phyloP scores from a whole-genome alignment of 202 grass and related monocot genomes.

The Carex sylvatica region DNA sequence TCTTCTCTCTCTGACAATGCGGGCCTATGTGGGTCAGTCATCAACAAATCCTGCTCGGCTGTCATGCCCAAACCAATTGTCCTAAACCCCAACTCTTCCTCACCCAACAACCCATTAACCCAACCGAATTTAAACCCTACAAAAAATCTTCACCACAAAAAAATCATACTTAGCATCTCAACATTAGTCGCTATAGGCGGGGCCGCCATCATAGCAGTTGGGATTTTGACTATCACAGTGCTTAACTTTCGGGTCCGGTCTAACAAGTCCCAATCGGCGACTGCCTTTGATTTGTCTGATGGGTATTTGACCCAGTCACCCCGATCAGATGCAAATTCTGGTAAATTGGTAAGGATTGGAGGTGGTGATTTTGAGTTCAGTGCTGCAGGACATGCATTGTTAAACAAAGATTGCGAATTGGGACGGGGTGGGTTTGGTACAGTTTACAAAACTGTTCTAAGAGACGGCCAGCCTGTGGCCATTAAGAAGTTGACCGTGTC shows the following conservation, averaged over 20 bases:
- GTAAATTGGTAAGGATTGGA: conserved; percentile 91
- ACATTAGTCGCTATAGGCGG: conserved; percentile 83
- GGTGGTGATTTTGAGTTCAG: conserved; percentile 73
- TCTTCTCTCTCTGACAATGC: conserved; percentile 56
- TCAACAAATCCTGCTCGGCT: conserved; percentile 53
- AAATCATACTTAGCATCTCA: conserved; percentile 91
- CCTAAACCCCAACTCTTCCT: conserved; percentile 81
- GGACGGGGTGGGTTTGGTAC: conserved; percentile 91
- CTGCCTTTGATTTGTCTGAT: conserved; percentile 58
- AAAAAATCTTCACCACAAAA: conserved; percentile 68
- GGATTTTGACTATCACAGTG: conserved; percentile 75
- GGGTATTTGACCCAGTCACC: conserved; percentile 78
- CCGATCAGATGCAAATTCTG: conserved; percentile 66
- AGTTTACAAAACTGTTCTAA: conserved; percentile 82
- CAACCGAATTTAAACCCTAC: conserved; percentile 23
- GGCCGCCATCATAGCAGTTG: conserved; percentile 55
- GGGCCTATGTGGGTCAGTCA: conserved; percentile 52
- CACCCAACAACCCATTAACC: conserved; percentile 37
- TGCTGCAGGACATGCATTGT: conserved; percentile 67
- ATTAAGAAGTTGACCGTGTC: conserved; percentile 98
- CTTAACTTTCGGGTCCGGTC: conserved; percentile 56
- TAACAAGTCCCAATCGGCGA: conserved; percentile 32
- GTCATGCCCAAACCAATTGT: conserved; percentile 95
- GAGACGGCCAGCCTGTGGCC: conserved; percentile 73
- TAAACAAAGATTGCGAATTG: conserved; percentile 96